These are phyloP conservation scores for Xylariaceae sp. DNA, from an alignment of 2,329 filamentous ascomycete species.

Conservation along the genomic window DNA sequence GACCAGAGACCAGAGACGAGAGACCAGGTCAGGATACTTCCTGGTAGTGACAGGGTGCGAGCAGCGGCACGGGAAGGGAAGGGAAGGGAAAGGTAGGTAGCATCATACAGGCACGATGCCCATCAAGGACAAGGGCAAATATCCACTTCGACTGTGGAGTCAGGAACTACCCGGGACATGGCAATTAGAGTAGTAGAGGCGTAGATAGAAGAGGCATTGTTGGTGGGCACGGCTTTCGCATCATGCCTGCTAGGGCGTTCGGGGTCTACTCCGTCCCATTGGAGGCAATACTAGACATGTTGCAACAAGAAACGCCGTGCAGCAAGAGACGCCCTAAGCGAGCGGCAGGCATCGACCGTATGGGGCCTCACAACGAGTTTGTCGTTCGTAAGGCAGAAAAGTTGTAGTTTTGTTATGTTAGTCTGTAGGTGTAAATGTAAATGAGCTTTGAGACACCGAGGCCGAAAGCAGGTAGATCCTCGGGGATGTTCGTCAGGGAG, in stretches of 20 bases:
- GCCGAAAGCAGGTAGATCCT: not conserved
- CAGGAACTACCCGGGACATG: not conserved
- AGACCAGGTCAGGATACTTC: not conserved
- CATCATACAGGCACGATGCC: not conserved
- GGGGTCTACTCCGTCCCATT: conserved; percentile 2
- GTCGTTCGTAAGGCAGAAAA: not conserved
- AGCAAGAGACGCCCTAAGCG: conserved; percentile 15
- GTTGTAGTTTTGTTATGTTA: not conserved
- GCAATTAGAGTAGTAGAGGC: not conserved
- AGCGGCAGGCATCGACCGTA: conserved; percentile 7
- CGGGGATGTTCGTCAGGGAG: not conserved
- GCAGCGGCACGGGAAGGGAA: not conserved
- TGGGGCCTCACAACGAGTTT: not conserved
- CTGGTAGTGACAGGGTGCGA: not conserved
- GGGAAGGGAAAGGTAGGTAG: conserved; percentile 4
- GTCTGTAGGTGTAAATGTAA: not conserved
- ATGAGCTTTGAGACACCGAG: not conserved
- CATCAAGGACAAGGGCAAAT: not conserved
- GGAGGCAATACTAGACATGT: conserved; percentile 8
- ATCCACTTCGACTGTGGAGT: conserved; percentile 3
- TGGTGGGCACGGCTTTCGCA: conserved; percentile 2
- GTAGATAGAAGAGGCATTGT: conserved; percentile 1
- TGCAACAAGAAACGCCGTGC: conserved; percentile 16
- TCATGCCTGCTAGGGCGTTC: not conserved
- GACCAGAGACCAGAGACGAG: not conserved